Percentiles rank a stretch among this genome's conserved stretches.
Conservation (phyloP, 129 eudicot species). For the Tagetes erecta region DNA sequence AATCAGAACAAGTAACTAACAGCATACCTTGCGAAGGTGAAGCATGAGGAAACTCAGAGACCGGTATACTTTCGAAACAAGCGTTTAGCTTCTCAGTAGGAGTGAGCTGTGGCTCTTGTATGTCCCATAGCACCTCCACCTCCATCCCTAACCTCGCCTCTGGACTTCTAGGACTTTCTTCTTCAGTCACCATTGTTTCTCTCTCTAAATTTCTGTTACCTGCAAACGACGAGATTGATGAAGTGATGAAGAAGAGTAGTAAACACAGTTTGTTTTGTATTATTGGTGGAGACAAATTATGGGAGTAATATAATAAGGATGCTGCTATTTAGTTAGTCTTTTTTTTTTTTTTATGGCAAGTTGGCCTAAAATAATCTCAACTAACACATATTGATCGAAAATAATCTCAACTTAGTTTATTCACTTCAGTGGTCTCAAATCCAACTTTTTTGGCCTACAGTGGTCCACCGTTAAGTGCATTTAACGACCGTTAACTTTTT, state of each 20-base stretch:
- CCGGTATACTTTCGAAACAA: constrained; percentile 89
- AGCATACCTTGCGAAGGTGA: constrained; percentile 63
- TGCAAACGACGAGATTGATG: constrained; percentile 15
- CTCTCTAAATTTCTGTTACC: background rate
- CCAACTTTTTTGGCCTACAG: no score
- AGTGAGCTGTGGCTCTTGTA: constrained; percentile 68
- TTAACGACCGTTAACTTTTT: no score
- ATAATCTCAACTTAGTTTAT: no score
- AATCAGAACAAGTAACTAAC: background rate
- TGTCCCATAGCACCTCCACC: constrained; percentile 88
- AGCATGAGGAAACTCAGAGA: constrained; percentile 86
- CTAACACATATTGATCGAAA: no score
- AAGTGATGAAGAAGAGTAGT: constrained; percentile 13
- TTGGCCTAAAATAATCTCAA: no score
- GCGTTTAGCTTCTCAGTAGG: constrained; percentile 96
- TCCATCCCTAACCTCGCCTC: constrained; percentile 86
- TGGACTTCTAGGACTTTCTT: constrained; percentile 62
- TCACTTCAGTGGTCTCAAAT: no score
- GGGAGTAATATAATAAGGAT: no score
- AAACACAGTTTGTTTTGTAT: constrained; percentile 20
- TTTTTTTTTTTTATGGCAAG: no score
- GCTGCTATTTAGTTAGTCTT: no score
- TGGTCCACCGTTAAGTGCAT: no score
- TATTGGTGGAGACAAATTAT: constrained; percentile 27
- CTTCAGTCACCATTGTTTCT: constrained; percentile 45